Base-by-base conservation (phyloP, 1,284 basidiomycete genomes). In the Tilletia caries region DNA sequence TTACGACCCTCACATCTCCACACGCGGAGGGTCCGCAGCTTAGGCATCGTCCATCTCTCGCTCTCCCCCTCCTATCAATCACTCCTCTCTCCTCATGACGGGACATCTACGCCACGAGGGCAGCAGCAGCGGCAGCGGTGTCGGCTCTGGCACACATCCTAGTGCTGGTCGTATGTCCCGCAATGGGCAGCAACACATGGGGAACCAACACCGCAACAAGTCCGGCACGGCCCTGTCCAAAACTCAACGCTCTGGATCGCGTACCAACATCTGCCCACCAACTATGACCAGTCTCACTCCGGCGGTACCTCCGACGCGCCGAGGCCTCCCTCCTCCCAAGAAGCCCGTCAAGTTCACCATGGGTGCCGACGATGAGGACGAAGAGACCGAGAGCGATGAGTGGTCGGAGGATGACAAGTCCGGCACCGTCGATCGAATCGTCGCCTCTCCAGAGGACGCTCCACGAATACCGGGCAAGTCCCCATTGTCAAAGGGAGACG, bases 351-450 rank as follows among this genome's bases (percentile, higher is more conserved):
- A 73, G 65, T 83, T 83, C 60, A 81, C 72, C 43, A 80, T 81
- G 71, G 81, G 81, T 27, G 74, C 70, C 62, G 78, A 76, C 60
- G 79, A 71, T 15, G 68, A 72, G 13, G 70, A 25, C 23, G 68
- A 76, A 65, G 67, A 77, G 5, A 83, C 83, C 81, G 74, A 79
- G 10, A 81, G 79, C 69, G 83, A 82, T 67, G 74, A 76, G 43
- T 75, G 78, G 65, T 79, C 79, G 15, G 83, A 84, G 43, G 82
- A 79, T 64, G 79, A 79, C n/a, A 33, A 33, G 64, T 23, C 64
- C 12, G 29, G 20, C 10, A 33, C 4, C 12, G 32, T 13, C 18
- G 33, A 34, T n/a, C 58, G 33, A 3, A 62, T 33, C 0, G 29
- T 32, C 20, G 58, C 32, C 10, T 13, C 58, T 13, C 27, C 15